Conservation (phyloP, 2,329 filamentous ascomycete species). For the Aureobasidium uvarum region DNA sequence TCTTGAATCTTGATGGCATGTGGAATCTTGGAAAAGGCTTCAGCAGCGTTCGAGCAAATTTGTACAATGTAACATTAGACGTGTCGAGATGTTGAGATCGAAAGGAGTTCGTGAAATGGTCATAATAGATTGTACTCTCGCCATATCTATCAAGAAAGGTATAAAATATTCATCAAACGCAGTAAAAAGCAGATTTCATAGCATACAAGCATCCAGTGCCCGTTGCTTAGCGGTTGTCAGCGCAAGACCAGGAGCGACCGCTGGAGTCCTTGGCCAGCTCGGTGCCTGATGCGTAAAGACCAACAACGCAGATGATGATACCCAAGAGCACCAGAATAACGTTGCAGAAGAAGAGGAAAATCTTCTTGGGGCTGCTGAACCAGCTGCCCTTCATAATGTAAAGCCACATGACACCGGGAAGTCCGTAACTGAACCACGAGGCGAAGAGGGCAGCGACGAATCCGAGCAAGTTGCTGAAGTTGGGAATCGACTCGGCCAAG, state of each 20-base stretch:
- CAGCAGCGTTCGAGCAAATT: background rate
- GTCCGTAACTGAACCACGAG: conserved; percentile 56
- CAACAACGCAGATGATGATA: conserved; percentile 35
- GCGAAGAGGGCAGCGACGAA: conserved; percentile 59
- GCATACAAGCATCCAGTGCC: conserved; percentile 23
- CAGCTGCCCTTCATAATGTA: conserved; percentile 49
- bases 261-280: conserved; percentile 17
- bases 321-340: conserved; percentile 39
- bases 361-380: conserved; percentile 45
- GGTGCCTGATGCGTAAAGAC: conserved; percentile 30
- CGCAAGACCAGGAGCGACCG: conserved; percentile 25
- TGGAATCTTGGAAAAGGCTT: background rate
- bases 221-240: conserved; percentile 23
- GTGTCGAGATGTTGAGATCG: background rate
- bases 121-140: conserved; percentile 20
- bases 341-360: conserved; percentile 45
- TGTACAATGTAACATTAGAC: background rate
- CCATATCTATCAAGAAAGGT: conserved; percentile 19
- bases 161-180: conserved; percentile 12
- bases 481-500: conserved; percentile 54
- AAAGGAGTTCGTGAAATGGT: background rate
- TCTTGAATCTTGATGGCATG: background rate
- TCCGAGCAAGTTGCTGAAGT: conserved; percentile 27
- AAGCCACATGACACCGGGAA: conserved; percentile 35
- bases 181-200: conserved; percentile 16